Conservation (phyloP, 208 protist species). For the Leishmania amazonensis region DNA sequence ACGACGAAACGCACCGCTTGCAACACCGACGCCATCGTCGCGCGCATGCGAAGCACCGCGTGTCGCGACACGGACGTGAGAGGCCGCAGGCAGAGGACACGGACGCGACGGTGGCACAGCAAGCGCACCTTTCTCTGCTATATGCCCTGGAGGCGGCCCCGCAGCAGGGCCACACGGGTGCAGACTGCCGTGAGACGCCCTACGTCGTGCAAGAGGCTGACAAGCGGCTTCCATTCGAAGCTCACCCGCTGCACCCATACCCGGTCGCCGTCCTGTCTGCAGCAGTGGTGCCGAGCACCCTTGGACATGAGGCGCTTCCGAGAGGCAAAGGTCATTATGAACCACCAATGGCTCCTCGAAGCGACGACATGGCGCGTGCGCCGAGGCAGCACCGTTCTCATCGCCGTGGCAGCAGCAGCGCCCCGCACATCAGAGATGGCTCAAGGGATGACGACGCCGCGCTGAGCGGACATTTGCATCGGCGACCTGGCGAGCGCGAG, state of each 20-base stretch:
- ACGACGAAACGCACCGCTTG: background rate
- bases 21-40: conserved; percentile 6
- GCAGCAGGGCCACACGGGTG: background rate
- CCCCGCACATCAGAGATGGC: background rate
- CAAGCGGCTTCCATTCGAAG: background rate
- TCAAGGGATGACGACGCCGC: background rate
- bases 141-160: background rate
- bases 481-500: background rate
- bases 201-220: conserved; percentile 5
- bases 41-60: background rate
- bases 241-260: background rate
- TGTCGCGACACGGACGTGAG: background rate
- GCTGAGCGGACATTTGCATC: background rate
- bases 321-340: background rate
- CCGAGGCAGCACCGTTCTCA: background rate
- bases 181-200: background rate
- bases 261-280: background rate
- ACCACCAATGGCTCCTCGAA: background rate
- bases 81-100: background rate
- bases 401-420: background rate
- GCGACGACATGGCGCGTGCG: background rate
- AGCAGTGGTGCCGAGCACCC: background rate
- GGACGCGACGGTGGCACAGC: background rate
- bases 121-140: background rate
- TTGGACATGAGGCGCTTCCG: background rate